Evolutionary conservation across 2,329 filamentous ascomycete genomes (phyloP), one percentile per base, ranked within the genome.

Genomic region (Coniochaeta sp.): DNA sequence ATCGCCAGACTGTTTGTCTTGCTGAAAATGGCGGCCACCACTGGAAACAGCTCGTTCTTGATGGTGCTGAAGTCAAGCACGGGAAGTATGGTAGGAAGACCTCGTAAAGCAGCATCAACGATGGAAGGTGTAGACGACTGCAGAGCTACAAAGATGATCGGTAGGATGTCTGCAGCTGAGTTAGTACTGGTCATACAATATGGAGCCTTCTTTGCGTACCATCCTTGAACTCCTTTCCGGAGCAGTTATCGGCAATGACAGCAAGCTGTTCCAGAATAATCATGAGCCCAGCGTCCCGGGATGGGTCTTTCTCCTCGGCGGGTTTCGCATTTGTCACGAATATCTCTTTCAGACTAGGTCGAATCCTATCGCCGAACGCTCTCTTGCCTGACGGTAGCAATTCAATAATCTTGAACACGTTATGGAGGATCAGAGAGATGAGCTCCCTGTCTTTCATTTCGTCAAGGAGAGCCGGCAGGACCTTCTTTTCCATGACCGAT

Each of bases 61-160:
- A 97, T 93, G 0, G 93, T 98, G 66, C 89, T 96, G 67, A 97
- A 98, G 74, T 99, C 95, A 8, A 99, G 85, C 2, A 95, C 86
- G 0, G 92, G 91, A 6, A 98, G 77, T n/a, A 97, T 84, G 1
- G 85, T 81, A 1, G 91, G 88, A 6, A 99, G 76, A 31, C 88
- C 90, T 57, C 89, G 84, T 16, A 99, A 79, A 2, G 92, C 88
- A 4, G 90, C 89, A 74, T 98, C 95, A 0, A 97, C 89, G 17
- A 99, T 80, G 1, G 89, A 89, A 66, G 96, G 95, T 0, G 93
- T 97, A 0, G 91, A 84, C 11, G 92, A 96, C 67, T 96, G 91
- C 59, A 99, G 83, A 0, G 91, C 91, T 8, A 92, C 79, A 60
- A 91, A 79, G 52, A 98, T 83, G 47, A 99, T 88, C 1, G 95